phyloP scores from a whole-genome alignment of 768 basidiomycete species.

The Boletus reticulatus region DNA sequence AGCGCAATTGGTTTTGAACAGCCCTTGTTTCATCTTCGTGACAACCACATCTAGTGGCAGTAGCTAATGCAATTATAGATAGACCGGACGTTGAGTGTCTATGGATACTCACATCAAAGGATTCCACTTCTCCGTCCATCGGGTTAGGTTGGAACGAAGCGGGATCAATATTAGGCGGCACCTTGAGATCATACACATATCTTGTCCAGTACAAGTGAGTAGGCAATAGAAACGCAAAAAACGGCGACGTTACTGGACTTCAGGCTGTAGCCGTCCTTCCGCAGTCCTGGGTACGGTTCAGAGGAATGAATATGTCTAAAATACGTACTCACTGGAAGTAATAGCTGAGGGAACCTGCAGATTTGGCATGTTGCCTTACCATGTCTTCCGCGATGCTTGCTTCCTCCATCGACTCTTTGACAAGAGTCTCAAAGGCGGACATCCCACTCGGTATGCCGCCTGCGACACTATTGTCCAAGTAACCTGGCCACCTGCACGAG shows the following conservation, averaged over 20 bases:
- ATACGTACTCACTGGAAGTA: slow-evolving; percentile 57
- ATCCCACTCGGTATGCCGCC: slow-evolving; percentile 89
- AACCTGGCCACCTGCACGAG: slow-evolving; percentile 68
- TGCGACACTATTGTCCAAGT: slow-evolving; percentile 87
- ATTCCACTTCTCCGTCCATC: slow-evolving; percentile 91
- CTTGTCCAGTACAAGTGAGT: slow-evolving; percentile 35
- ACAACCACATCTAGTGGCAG: slow-evolving; percentile 62
- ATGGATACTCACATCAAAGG: slow-evolving; percentile 65
- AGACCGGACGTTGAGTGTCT: neutral
- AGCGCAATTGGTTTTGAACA: slow-evolving; percentile 94
- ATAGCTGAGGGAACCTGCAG: slow-evolving; percentile 77
- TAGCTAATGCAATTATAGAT: slow-evolving; percentile 44
- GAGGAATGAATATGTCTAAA: neutral
- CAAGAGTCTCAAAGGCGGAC: slow-evolving; percentile 64
- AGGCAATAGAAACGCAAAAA: neutral
- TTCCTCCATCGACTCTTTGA: slow-evolving; percentile 94
- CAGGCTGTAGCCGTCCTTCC: slow-evolving; percentile 73
- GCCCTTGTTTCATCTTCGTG: slow-evolving; percentile 57
- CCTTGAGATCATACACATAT: slow-evolving; percentile 79
- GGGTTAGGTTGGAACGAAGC: slow-evolving; percentile 64
- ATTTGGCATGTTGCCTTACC: slow-evolving; percentile 54
- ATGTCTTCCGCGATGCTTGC: slow-evolving; percentile 74
- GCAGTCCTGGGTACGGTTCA: slow-evolving; percentile 19
- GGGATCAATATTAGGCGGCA: slow-evolving; percentile 53
- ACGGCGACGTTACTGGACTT: slow-evolving; percentile 61